Conservation (phyloP, 805 yeast species). For the Citeromyces matritensis region DNA sequence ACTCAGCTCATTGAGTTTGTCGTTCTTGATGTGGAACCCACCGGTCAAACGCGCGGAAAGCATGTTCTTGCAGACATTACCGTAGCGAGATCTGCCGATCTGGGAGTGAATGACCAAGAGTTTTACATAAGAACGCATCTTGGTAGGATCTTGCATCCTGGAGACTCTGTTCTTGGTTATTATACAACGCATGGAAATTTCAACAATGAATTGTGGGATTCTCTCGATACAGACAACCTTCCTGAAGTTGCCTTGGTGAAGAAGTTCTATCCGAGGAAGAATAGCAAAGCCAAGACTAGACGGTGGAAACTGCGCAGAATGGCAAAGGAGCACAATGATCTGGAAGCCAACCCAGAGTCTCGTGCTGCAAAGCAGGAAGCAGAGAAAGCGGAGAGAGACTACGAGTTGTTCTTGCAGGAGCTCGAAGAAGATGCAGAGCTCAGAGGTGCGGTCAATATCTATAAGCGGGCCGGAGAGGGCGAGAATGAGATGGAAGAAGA, state of each 20-base stretch:
- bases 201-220: constrained; percentile 77
- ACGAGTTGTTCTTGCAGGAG: constrained; percentile 91
- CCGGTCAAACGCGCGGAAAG: constrained; percentile 66
- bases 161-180: constrained; percentile 91
- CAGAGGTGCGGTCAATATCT: constrained; percentile 79
- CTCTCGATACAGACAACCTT: constrained; percentile 40
- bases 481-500: constrained; percentile 32
- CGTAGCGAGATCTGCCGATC: constrained; percentile 76
- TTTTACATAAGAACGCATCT: constrained; percentile 81
- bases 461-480: constrained; percentile 37
- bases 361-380: constrained; percentile 78
- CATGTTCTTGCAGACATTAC: constrained; percentile 81
- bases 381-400: constrained; percentile 88
- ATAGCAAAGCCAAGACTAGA: constrained; percentile 62
- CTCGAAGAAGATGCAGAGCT: constrained; percentile 94
- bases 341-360: constrained; percentile 52
- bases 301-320: constrained; percentile 90
- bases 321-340: constrained; percentile 91
- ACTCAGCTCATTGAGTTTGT: constrained; percentile 74
- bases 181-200: constrained; percentile 74
- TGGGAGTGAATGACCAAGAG: constrained; percentile 75
- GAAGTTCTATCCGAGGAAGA: constrained; percentile 75
- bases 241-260: constrained; percentile 85
- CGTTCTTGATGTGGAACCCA: constrained; percentile 88
- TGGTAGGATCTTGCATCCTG: constrained; percentile 92